Base-by-base conservation (phyloP, 352 stramenopile species). In the Phytophthora colocasiae region DNA sequence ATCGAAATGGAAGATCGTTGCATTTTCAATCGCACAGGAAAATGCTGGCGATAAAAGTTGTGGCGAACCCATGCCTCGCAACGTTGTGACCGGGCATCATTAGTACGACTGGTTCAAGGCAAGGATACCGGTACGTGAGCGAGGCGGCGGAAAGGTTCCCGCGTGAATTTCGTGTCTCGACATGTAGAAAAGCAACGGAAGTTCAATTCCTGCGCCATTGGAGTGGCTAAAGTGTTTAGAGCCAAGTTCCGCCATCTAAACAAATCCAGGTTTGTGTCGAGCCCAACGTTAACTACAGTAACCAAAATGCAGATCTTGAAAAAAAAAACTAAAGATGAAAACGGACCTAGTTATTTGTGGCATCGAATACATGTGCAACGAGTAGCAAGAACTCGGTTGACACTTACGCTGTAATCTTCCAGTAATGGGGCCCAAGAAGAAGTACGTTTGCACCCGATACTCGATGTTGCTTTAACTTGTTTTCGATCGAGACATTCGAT, bases 351-450 rank as follows among this genome's bases (percentile, higher is more conserved):
- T 38, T 68, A 63, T 68, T 68, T 68, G 34, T 26, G 46, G 14
- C 26, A 17, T n/a, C 29, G 5, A 14, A 10, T 36, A 36, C 31
- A 36, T 14, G 31, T 14, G 12, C 12, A 36, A 34, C 3, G 5
- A 31, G 27, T 11, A 36, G 7, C 31, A 36, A 8, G 0, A 14
- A 10, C 9, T 10, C 9, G 4, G 8, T 36, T 12, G 31, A 4
- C 9, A 10, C 12, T 36, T 36, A 36, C 8, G 22, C 2, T 50
- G 27, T 1, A n/a, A 41, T 43, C 19, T 44, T 45, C 22, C 14
- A 48, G 19, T 46, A 52, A 87, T 87, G 78, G 78, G 75, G 1
- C 78, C 78, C 17, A 87, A 87, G 63, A 81, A 70, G 65, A 73
- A 69, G 65, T 73, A 54, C 31, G 75, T 75, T 26, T 40, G 36